Evolutionary conservation across 805 yeast genomes (phyloP), one percentile per base, ranked within the genome.

Genomic region (Schwanniomyces polymorphus): DNA sequence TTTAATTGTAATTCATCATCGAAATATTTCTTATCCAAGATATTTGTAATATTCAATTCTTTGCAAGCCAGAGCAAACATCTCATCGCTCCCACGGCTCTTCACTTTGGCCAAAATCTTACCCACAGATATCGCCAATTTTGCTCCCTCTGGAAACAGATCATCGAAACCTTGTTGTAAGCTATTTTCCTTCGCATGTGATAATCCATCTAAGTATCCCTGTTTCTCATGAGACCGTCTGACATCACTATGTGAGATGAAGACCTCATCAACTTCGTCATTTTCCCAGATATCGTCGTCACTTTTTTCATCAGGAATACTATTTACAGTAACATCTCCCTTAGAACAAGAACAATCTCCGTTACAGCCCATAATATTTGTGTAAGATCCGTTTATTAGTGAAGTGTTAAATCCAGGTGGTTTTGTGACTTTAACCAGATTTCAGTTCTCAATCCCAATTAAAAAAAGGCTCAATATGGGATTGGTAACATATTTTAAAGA

Each of bases 121-220:
- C 98, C 98, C 0, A 83, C 84, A 12, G 68, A 53, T 0, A 78
- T 67, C 0, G 96, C 97, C 1, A 91, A 50, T 2, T 58, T 59
- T 0, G 94, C 89, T 1, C 98, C 98, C 2, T 68, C 57, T 0
- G 88, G 89, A 54, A 82, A 91, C 0, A 92, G 92, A 2, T 70
- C 75, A 61, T 91, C 95, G 59, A 92, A 91, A 0, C 97, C 97
- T 10, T 69, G 59, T 59, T 91, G 97, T 21, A 90, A 67, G 35
- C 85, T 80, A 7, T 66, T 64, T 53, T 88, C 95, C 56, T 88
- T 85, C 4, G 89, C 80, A 12, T 63, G 65, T 1, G 88, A 73
- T 5, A 91, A 59, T 0, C 97, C 98, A 50, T 86, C 96, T 4
- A 89, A 65, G 55, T 88, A 91, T 0, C 97, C 98, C 51, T 85